Evolutionary conservation across 805 yeast genomes (phyloP).

Genomic region (Wickerhamomyces bisporus): DNA sequence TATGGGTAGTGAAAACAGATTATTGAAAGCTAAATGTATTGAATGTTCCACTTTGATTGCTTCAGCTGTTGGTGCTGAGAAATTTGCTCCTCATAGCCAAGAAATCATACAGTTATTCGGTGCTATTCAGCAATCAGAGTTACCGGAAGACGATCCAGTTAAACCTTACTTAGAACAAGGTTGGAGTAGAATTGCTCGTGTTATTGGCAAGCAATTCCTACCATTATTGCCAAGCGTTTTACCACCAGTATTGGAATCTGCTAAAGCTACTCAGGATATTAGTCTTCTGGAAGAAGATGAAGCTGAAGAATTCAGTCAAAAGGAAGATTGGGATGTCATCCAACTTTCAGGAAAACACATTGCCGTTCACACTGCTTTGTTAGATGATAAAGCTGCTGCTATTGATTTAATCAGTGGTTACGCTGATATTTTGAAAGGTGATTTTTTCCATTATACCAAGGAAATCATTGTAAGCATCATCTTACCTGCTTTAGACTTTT

Average conservation of each 20-base stretch:
- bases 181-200: constrained; percentile 90
- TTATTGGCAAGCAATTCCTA: constrained; percentile 78
- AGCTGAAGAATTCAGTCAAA: constrained; percentile 75
- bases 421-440: constrained; percentile 77
- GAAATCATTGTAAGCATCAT: constrained; percentile 76
- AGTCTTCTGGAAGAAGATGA: constrained; percentile 84
- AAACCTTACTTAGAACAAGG: constrained; percentile 86
- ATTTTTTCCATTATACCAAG: constrained; percentile 76
- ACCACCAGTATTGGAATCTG: constrained; percentile 84
- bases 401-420: constrained; percentile 82
- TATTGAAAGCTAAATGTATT: constrained; percentile 86
- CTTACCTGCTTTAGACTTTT: constrained; percentile 85
- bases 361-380: constrained; percentile 90
- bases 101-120: constrained; percentile 71
- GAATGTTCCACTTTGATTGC: constrained; percentile 96
- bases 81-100: constrained; percentile 68
- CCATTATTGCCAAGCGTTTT: constrained; percentile 80
- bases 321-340: constrained; percentile 94
- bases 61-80: constrained; percentile 89
- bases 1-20: constrained; percentile 70
- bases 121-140: constrained; percentile 55
- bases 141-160: constrained; percentile 78
- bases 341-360: constrained; percentile 87
- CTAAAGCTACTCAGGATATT: constrained; percentile 86
- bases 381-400: constrained; percentile 91